Conservation (phyloP, 176 grass and related monocot species). For the Paspalum notatum region DNA sequence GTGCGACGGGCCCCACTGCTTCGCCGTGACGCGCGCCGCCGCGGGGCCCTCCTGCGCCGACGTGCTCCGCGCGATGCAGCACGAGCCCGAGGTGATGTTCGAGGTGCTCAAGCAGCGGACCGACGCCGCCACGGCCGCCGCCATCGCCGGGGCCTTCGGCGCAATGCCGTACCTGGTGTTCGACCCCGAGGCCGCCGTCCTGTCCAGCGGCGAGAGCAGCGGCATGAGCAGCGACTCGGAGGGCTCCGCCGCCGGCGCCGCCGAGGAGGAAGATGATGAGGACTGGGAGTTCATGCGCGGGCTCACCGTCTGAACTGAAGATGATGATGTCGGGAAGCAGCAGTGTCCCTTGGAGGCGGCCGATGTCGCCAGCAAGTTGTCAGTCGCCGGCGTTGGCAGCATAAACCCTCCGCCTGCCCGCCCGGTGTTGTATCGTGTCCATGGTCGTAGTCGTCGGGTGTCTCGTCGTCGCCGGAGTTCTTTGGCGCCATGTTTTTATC, state of each 20-base stretch:
- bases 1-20: conserved; percentile 86
- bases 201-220: conserved; percentile 37
- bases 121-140: conserved; percentile 36
- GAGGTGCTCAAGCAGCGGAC: conserved; percentile 73
- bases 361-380: neutral
- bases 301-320: conserved; percentile 67
- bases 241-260: conserved; percentile 50
- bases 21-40: conserved; percentile 76
- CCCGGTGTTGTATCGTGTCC: conserved; percentile 69
- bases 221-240: conserved; percentile 72
- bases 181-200: conserved; percentile 20
- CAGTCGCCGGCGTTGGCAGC: conserved; percentile 6
- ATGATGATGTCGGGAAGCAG: neutral
- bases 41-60: conserved; percentile 75
- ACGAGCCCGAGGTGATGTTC: conserved; percentile 95
- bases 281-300: conserved; percentile 93
- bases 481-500: conserved; percentile 53
- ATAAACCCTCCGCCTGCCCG: conserved; percentile 22
- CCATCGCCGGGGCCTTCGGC: conserved; percentile 57
- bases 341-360: neutral
- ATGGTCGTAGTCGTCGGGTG: conserved; percentile 49
- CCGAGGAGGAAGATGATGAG: conserved; percentile 73
- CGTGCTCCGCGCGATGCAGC: conserved; percentile 90
- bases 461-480: conserved; percentile 56
- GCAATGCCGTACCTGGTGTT: conserved; percentile 86